A percentile compares a stretch with the other conserved stretches of the same genome.
Evolutionary conservation across 2,329 filamentous ascomycete species (phyloP).

Genomic region (Pseudogymnoascus sp.): DNA sequence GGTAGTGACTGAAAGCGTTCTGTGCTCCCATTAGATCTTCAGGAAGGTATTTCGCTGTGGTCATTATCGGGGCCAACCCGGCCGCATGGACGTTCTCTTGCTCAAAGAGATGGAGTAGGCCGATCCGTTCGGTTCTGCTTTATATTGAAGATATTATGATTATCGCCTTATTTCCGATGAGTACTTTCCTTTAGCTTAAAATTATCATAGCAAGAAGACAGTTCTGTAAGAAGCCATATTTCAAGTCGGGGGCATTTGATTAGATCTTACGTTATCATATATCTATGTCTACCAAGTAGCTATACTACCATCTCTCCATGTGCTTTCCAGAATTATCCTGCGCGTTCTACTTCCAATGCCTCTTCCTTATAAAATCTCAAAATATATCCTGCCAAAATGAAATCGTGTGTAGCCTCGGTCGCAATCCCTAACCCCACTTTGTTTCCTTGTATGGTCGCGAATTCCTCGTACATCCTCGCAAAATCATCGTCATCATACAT

Average conservation of each 20-base stretch:
- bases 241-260: not conserved
- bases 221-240: not conserved
- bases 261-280: not conserved
- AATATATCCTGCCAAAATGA: slow-evolving; percentile 31
- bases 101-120: not conserved
- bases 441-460: slow-evolving; percentile 32
- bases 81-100: not conserved
- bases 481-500: slow-evolving; percentile 30
- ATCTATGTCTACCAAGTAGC: not conserved
- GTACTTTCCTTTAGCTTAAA: not conserved
- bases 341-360: not conserved
- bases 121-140: not conserved
- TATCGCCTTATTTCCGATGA: not conserved
- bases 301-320: not conserved
- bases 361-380: slow-evolving; percentile 36
- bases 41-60: not conserved
- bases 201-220: not conserved
- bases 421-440: slow-evolving; percentile 33
- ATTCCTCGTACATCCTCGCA: slow-evolving; percentile 29
- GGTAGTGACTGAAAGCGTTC: not conserved
- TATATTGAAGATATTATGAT: no score
- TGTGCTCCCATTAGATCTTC: not conserved
- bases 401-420: slow-evolving; percentile 36
- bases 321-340: not conserved
- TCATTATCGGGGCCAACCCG: not conserved